phyloP scores from a whole-genome alignment of 306 rosid species.

The Lathyrus sativus region DNA sequence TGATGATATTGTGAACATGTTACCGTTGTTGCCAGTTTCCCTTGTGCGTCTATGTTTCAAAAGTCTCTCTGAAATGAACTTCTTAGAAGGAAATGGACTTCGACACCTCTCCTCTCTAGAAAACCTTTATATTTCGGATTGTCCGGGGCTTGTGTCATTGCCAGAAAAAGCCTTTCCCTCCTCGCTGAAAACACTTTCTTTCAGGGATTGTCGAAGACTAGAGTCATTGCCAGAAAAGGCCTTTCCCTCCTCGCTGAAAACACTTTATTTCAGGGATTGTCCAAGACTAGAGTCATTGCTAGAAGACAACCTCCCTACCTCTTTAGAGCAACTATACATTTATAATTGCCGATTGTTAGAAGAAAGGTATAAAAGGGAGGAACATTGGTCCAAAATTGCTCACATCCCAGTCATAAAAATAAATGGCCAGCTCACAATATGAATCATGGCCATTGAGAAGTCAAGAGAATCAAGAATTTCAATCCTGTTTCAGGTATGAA shows the following conservation, averaged over 20 bases:
- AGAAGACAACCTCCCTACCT: not conserved
- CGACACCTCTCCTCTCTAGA: constrained; percentile 7
- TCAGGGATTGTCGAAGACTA: not conserved
- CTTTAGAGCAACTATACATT: not conserved
- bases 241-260: not conserved
- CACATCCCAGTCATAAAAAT: not conserved
- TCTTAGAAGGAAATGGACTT: not conserved
- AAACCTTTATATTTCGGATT: rapidly evolving
- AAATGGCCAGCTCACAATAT: not conserved
- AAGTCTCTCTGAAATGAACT: not conserved
- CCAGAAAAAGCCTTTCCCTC: not conserved
- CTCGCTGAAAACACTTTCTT: not conserved
- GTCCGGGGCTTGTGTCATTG: not conserved
- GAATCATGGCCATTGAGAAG: too few relatives aligned
- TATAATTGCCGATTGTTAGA: not conserved
- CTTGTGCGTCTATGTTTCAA: rapidly evolving
- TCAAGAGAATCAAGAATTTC: too few relatives aligned
- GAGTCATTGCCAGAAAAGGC: not conserved
- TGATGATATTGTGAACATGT: not conserved
- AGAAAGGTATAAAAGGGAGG: not conserved
- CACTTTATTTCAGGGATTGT: not conserved
- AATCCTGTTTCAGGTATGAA: too few relatives aligned
- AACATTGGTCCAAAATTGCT: not conserved
- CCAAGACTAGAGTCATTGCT: not conserved
- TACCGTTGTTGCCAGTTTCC: not conserved